phyloP scores from a whole-genome alignment of 2,329 filamentous ascomycete genomes.

The Bipolaris zeicola region DNA sequence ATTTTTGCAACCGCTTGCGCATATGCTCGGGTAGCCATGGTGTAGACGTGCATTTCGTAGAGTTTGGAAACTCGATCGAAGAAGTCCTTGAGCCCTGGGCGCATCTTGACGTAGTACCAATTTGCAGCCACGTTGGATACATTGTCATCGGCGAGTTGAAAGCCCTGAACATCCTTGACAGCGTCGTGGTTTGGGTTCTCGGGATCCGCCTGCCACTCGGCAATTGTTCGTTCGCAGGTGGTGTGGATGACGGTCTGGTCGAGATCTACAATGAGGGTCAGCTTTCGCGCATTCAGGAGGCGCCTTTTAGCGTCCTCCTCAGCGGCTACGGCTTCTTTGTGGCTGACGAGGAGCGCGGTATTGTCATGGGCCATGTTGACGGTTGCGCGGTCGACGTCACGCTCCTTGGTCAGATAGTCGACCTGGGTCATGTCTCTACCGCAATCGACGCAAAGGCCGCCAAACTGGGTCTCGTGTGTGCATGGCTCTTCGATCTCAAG shows the following conservation, averaged over 20 bases:
- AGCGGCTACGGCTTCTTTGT: slow-evolving; percentile 76
- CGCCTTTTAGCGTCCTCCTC: slow-evolving; percentile 87
- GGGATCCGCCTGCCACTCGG: slow-evolving; percentile 90
- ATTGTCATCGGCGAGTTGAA: slow-evolving; percentile 83
- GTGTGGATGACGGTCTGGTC: slow-evolving; percentile 99
- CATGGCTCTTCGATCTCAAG: slow-evolving; percentile 90
- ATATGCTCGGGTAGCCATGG: slow-evolving; percentile 98
- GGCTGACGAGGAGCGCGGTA: slow-evolving; percentile 82
- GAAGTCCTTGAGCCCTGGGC: slow-evolving; percentile 83
- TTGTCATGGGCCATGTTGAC: slow-evolving; percentile 97
- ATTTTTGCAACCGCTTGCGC: slow-evolving; percentile 90
- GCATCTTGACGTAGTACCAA: slow-evolving; percentile 98
- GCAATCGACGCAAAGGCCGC: slow-evolving; percentile 87
- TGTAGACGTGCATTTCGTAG: slow-evolving; percentile 98
- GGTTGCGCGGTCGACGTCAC: slow-evolving; percentile 82
- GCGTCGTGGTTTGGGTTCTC: slow-evolving; percentile 89
- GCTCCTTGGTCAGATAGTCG: slow-evolving; percentile 79
- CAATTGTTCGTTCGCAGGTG: slow-evolving; percentile 93
- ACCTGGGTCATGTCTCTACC: slow-evolving; percentile 94
- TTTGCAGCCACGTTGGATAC: slow-evolving; percentile 45
- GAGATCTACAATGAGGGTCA: slow-evolving; percentile 93
- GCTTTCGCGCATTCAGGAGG: slow-evolving; percentile 77
- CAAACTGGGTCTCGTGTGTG: slow-evolving; percentile 87
- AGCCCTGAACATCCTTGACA: slow-evolving; percentile 84
- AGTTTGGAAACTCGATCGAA: slow-evolving; percentile 75